Conservation (phyloP, 2,329 filamentous ascomycete genomes). For the Ophiocordyceps camponoti-rufipedis region DNA sequence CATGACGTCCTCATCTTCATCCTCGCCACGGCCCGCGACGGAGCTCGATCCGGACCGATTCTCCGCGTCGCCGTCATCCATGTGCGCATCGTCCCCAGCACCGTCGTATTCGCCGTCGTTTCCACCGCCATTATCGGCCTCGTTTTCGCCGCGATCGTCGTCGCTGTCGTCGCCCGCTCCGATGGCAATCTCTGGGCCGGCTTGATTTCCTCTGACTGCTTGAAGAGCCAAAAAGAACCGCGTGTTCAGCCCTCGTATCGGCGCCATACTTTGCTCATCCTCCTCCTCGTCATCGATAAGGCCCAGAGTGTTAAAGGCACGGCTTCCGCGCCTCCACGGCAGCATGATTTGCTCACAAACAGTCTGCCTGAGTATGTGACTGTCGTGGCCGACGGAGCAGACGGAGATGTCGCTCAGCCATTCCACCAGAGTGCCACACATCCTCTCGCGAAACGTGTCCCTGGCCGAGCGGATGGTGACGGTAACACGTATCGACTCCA, state of each 20-base stretch:
- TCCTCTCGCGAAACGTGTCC: constrained; percentile 93
- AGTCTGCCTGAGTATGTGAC: constrained; percentile 57
- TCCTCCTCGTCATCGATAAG: constrained; percentile 26
- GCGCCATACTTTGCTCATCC: constrained; percentile 28
- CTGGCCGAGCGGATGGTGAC: constrained; percentile 85
- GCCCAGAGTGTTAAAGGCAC: constrained; percentile 49
- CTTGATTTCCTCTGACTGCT: constrained; percentile 11
- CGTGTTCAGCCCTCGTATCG: constrained; percentile 15
- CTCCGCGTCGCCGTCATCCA: constrained; percentile 21
- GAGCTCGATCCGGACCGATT: constrained; percentile 16
- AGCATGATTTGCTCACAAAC: constrained; percentile 86
- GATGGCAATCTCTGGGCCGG: constrained; percentile 11
- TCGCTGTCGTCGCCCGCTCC: constrained; percentile 11
- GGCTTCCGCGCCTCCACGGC: constrained; percentile 73
- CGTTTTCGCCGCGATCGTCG: constrained; percentile 14
- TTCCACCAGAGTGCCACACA: constrained; percentile 95
- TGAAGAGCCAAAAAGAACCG: constrained; percentile 19
- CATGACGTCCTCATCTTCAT: constrained; percentile 38
- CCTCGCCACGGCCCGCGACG: constrained; percentile 21
- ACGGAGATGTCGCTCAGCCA: constrained; percentile 90
- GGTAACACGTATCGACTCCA: constrained; percentile 91
- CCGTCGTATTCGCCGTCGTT: constrained; percentile 38
- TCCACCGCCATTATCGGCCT: constrained; percentile 15
- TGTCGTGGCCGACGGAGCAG: constrained; percentile 67
- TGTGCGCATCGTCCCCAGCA: constrained; percentile 36